Evolutionary conservation across 257 asterid species (phyloP), one percentile per base, ranked within the genome.

Genomic region (Nyctanthes arbortristis): DNA sequence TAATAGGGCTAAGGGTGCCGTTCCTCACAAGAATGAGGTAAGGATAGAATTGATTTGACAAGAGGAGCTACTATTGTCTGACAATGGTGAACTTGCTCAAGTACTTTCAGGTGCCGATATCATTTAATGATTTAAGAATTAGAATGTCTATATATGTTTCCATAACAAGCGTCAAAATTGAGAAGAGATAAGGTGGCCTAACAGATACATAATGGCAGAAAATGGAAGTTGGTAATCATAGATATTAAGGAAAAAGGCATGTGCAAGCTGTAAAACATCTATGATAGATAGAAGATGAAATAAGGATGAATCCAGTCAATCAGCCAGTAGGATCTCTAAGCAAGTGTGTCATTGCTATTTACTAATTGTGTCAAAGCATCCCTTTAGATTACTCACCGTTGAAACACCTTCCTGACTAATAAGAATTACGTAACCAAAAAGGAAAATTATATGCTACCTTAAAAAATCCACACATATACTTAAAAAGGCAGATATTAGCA

Each of bases 401-500:
- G n/a, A n/a, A n/a, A n/a, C n/a, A n/a, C n/a, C n/a, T 52, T 11
- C 24, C 2, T 3, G 29, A 47, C 39, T 40, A 36, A 14, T 37
- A 59, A 10, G 4, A 31, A 16, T 68, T 29, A 37, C 37, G 25
- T n/a, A 69, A 58, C 59, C 45, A 39, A 7, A 27, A 57, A 36
- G n/a, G 47, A 68, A 68, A 28, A 36, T n/a, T 10, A 68, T 63
- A 18, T 63, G 43, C 52, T 37, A 16, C 45, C 12, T 16, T 61
- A 28, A 37, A 59, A 66, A 62, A 57, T 63, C 45, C 58, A 67
- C 45, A 49, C 45, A 61, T 20, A 61, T 20, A 14, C 3, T 33
- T 61, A 61, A 55, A 59, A 49, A 36, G 6, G 22, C 33, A 59
- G 22, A 56, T 40, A 29, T 73, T 61, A 52, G 59, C 63, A 59